These are phyloP conservation scores for Malus sieversii DNA, from an alignment of 306 rosid genomes.

Conservation along the genomic window DNA sequence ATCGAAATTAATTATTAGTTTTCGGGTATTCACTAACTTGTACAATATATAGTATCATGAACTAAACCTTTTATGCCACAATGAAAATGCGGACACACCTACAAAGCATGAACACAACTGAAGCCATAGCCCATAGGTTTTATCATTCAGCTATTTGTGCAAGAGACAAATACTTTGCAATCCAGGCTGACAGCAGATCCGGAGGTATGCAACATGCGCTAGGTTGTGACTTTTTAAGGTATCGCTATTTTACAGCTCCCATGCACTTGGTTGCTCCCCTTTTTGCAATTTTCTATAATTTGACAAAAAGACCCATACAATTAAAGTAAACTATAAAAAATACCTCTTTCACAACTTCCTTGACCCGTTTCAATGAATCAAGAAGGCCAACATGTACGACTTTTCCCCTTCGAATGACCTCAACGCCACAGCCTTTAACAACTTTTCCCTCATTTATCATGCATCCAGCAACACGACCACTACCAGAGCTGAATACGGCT, in stretches of 20 bases:
- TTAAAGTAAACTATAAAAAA: neutral
- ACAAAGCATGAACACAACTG: neutral
- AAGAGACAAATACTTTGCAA: neutral
- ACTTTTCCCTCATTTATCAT: conserved; percentile 79
- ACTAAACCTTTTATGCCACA: neutral
- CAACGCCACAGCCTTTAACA: conserved; percentile 65
- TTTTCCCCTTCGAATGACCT: conserved; percentile 69
- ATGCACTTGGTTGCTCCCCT: neutral
- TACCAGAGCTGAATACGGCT: conserved; percentile 86
- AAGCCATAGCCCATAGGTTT: neutral
- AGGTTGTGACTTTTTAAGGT: neutral
- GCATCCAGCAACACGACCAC: conserved; percentile 96
- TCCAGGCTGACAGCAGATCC: neutral
- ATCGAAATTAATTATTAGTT: neutral
- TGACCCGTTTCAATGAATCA: conserved; percentile 87
- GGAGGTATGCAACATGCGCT: neutral
- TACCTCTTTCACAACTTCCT: conserved; percentile 94
- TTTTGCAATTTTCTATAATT: neutral
- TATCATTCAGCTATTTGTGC: neutral
- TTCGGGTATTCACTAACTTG: neutral
- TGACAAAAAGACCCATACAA: neutral
- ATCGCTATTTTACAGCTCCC: neutral
- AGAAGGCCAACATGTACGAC: conserved; percentile 48
- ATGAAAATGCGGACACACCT: neutral
- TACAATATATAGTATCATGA: neutral